These are phyloP conservation scores for Daldinia childiae DNA, from an alignment of 495 filamentous ascomycete species.

Conservation along the genomic window DNA sequence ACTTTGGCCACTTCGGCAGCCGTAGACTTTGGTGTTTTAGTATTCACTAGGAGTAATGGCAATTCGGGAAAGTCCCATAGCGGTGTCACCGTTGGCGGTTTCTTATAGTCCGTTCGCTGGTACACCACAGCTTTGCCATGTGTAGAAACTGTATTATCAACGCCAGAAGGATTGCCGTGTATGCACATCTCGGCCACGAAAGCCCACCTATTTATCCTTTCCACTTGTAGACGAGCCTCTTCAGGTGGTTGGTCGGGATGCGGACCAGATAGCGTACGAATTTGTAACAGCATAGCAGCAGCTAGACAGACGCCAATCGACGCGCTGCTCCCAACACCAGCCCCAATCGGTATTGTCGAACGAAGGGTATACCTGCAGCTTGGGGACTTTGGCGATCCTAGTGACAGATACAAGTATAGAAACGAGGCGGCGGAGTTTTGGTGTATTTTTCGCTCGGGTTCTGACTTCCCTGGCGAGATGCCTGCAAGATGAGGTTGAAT, in stretches of 20 bases:
- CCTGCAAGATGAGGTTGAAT: conserved; percentile 76
- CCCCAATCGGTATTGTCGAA: conserved; percentile 92
- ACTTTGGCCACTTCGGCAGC: conserved; percentile 88
- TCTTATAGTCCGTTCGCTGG: conserved; percentile 77
- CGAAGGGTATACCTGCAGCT: conserved; percentile 90
- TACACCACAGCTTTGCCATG: conserved; percentile 94
- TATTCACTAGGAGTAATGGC: conserved; percentile 89
- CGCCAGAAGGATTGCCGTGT: conserved; percentile 93
- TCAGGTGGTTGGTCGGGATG: conserved; percentile 85
- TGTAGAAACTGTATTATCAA: conserved; percentile 96
- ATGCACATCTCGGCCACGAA: conserved; percentile 97
- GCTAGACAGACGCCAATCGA: conserved; percentile 92
- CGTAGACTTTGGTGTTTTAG: conserved; percentile 82
- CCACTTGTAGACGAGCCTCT: conserved; percentile 84
- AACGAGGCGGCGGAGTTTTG: conserved; percentile 82
- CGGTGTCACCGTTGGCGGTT: conserved; percentile 79
- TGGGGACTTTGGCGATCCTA: conserved; percentile 78
- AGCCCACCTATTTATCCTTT: conserved; percentile 96
- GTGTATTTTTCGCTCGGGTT: conserved; percentile 78
- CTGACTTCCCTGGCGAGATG: conserved; percentile 71
- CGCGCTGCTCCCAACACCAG: conserved; percentile 91
- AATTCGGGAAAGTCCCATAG: conserved; percentile 88
- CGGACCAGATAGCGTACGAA: conserved; percentile 84
- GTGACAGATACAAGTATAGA: conserved; percentile 90
- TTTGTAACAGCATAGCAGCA: conserved; percentile 85